Percentiles rank a stretch among this genome's conserved stretches.
Conservation (phyloP, 2,329 filamentous ascomycete species). For the Elsinoe batatas region DNA sequence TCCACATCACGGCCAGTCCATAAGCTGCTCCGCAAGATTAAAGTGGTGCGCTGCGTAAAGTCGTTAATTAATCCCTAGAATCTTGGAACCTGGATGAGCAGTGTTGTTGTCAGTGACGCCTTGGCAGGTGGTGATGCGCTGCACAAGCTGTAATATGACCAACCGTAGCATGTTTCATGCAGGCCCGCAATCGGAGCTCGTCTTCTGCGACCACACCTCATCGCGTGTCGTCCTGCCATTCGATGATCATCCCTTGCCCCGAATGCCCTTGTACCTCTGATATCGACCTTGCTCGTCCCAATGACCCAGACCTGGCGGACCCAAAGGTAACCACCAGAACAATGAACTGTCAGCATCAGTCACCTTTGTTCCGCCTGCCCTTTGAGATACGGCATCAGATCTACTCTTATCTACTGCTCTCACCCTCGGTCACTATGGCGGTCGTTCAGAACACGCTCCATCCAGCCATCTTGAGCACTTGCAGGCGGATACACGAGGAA, state of each 20-base stretch:
- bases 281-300: too few relatives aligned
- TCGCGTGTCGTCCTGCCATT: too few relatives aligned
- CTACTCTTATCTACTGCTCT: conserved; percentile 32
- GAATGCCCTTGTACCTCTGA: neutral
- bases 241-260: too few relatives aligned
- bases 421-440: conserved; percentile 18
- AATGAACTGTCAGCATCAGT: conserved; percentile 12
- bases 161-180: neutral
- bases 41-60: neutral
- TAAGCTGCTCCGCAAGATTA: neutral
- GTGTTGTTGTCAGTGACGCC: conserved; percentile 2
- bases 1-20: conserved; percentile 2
- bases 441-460: conserved; percentile 30
- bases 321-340: conserved; percentile 1
- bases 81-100: neutral
- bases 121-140: neutral
- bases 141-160: neutral
- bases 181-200: too few relatives aligned
- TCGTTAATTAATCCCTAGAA: neutral
- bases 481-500: conserved; percentile 33
- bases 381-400: conserved; percentile 54
- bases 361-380: conserved; percentile 40
- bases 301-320: neutral
- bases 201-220: too few relatives aligned
- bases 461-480: conserved; percentile 34